phyloP scores from a whole-genome alignment of 352 stramenopile species.

The Phytophthora vignae region DNA sequence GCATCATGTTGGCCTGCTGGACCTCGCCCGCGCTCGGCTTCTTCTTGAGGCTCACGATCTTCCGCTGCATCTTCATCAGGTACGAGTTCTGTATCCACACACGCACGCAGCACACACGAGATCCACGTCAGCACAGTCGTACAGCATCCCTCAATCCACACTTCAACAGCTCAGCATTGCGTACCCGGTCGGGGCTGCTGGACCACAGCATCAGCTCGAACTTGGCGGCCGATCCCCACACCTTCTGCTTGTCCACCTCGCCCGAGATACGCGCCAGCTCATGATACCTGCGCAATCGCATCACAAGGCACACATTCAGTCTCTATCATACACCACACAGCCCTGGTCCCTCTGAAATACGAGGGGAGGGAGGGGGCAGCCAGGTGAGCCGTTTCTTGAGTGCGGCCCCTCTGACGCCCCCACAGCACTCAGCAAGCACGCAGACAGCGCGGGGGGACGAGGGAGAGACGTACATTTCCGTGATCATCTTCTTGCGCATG shows the following conservation, averaged over 20 bases:
- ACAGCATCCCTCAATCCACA: not conserved
- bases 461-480: conserved; percentile 71
- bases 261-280: conserved; percentile 85
- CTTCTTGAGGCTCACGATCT: conserved; percentile 84
- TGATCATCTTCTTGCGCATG: conserved; percentile 90
- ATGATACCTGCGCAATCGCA: conserved; percentile 65
- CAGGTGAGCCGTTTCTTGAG: conserved; percentile 21
- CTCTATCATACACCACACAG: not conserved
- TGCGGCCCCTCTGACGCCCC: not conserved
- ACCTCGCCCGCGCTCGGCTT: conserved; percentile 57
- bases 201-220: conserved; percentile 90
- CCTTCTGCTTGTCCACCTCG: conserved; percentile 86
- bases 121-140: conserved; percentile 14
- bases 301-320: not conserved
- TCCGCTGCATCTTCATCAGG: conserved; percentile 85
- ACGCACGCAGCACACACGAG: conserved; percentile 9
- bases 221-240: conserved; percentile 86
- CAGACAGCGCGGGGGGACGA: conserved; percentile 1
- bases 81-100: conserved; percentile 69
- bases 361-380: not conserved
- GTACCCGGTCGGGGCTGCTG: conserved; percentile 72
- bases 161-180: conserved; percentile 12
- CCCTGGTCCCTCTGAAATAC: not conserved
- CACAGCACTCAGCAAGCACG: not conserved
- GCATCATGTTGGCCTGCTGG: conserved; percentile 42